A percentile compares a stretch with the other conserved stretches of the same genome.
Conservation (phyloP, 495 filamentous ascomycete genomes). For the Podospora pseudopauciseta region DNA sequence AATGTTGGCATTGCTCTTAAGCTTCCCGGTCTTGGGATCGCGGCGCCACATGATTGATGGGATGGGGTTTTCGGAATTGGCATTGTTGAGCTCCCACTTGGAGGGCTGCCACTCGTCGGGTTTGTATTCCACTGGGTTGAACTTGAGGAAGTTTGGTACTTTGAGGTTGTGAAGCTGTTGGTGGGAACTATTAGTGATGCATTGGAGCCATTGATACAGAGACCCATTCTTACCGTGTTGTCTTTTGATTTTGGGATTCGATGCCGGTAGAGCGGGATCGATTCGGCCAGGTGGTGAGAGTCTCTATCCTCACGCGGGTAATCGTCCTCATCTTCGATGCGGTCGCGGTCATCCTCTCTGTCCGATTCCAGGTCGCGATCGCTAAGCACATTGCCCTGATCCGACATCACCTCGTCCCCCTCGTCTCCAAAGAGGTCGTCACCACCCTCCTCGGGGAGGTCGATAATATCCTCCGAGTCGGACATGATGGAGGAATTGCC, state of each 20-base stretch:
- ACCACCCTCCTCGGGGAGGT: constrained; percentile 50
- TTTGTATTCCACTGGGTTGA: constrained; percentile 71
- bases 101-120: constrained; percentile 60
- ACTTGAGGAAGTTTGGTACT: constrained; percentile 73
- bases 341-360: constrained; percentile 54
- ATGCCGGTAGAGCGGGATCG: constrained; percentile 57
- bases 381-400: constrained; percentile 41
- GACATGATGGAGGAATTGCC: constrained; percentile 38
- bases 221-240: constrained; percentile 47
- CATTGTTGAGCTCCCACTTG: constrained; percentile 46
- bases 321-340: constrained; percentile 47
- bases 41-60: constrained; percentile 40
- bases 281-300: constrained; percentile 49
- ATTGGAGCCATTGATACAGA: background rate
- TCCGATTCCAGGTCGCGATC: constrained; percentile 79
- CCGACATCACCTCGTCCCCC: constrained; percentile 36
- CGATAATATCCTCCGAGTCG: constrained; percentile 47
- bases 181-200: background rate
- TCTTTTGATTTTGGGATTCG: constrained; percentile 69
- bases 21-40: constrained; percentile 41
- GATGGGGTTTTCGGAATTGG: constrained; percentile 36
- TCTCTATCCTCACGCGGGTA: constrained; percentile 45
- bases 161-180: constrained; percentile 71
- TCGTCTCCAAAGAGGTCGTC: constrained; percentile 67
- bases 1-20: constrained; percentile 74